Evolutionary conservation across 2,329 filamentous ascomycete species (phyloP).

Genomic region (Cyphellophora attinorum): DNA sequence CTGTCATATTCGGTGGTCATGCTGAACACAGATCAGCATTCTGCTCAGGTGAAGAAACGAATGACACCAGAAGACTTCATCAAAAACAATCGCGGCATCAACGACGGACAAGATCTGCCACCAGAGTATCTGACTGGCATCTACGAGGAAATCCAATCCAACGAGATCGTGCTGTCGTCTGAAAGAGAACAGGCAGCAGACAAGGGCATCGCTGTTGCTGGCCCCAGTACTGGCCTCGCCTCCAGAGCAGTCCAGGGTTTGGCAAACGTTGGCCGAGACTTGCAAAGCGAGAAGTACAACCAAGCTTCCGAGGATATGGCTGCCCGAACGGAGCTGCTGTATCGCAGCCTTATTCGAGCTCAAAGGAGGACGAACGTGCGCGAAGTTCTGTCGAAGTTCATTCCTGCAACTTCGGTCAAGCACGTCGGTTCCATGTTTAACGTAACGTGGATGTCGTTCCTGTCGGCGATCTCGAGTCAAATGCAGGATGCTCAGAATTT

Average conservation of each 20-base stretch:
- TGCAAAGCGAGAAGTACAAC: conserved; percentile 85
- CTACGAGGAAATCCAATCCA: conserved; percentile 80
- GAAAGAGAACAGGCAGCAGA: conserved; percentile 85
- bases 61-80: conserved; percentile 98
- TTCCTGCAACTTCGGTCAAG: conserved; percentile 84
- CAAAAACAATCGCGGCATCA: conserved; percentile 97
- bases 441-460: conserved; percentile 98
- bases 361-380: conserved; percentile 73
- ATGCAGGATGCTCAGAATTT: conserved; percentile 90
- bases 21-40: conserved; percentile 93
- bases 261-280: conserved; percentile 80
- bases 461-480: conserved; percentile 85
- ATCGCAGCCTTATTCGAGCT: conserved; percentile 84
- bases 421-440: conserved; percentile 98
- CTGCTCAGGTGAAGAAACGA: conserved; percentile 69
- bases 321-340: conserved; percentile 70
- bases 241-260: conserved; percentile 80
- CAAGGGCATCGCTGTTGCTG: conserved; percentile 53
- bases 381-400: conserved; percentile 61
- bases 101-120: conserved; percentile 87
- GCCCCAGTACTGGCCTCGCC: conserved; percentile 57
- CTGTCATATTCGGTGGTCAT: conserved; percentile 93
- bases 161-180: conserved; percentile 91
- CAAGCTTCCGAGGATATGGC: conserved; percentile 94
- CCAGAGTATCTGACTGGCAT: conserved; percentile 84